phyloP scores from a whole-genome alignment of 2,329 filamentous ascomycete species.

The Chrysoporthe deuterocubensis region DNA sequence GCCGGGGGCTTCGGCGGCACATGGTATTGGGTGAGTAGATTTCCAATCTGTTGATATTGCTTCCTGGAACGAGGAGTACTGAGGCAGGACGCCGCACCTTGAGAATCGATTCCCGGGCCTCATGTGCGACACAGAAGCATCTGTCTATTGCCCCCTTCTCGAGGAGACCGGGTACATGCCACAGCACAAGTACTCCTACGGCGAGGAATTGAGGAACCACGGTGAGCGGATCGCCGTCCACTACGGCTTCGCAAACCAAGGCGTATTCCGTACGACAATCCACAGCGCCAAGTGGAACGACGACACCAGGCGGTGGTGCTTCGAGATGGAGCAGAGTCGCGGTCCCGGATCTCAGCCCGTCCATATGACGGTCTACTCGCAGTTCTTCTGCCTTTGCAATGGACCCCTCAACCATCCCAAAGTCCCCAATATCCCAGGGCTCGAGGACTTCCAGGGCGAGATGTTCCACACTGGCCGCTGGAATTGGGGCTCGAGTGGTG shows the following conservation, averaged over 20 bases:
- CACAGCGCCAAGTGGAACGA: constrained; percentile 47
- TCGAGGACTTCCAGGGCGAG: constrained; percentile 46
- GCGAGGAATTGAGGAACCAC: constrained; percentile 49
- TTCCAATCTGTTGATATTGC: not conserved
- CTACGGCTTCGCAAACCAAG: constrained; percentile 48
- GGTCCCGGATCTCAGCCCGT: constrained; percentile 30
- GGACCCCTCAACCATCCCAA: constrained; percentile 48
- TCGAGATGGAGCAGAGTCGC: constrained; percentile 27
- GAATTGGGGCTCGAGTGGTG: constrained; percentile 50
- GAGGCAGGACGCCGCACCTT: not conserved
- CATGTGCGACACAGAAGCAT: constrained; percentile 63
- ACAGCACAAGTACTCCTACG: constrained; percentile 45
- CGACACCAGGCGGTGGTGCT: constrained; percentile 32
- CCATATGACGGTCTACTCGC: constrained; percentile 40
- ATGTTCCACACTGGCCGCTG: constrained; percentile 53
- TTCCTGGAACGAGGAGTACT: not conserved
- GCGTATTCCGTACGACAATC: constrained; percentile 51
- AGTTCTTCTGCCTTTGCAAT: constrained; percentile 45
- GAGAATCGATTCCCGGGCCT: constrained; percentile 52
- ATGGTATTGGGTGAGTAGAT: constrained; percentile 48
- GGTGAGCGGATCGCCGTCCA: constrained; percentile 47
- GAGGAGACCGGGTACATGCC: constrained; percentile 66
- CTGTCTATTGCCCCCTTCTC: constrained; percentile 63
- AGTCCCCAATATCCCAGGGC: constrained; percentile 45
- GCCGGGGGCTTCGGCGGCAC: constrained; percentile 53